Evolutionary conservation across 164 flowering plant genomes (phyloP).

Genomic region (Echeveria elegans): DNA sequence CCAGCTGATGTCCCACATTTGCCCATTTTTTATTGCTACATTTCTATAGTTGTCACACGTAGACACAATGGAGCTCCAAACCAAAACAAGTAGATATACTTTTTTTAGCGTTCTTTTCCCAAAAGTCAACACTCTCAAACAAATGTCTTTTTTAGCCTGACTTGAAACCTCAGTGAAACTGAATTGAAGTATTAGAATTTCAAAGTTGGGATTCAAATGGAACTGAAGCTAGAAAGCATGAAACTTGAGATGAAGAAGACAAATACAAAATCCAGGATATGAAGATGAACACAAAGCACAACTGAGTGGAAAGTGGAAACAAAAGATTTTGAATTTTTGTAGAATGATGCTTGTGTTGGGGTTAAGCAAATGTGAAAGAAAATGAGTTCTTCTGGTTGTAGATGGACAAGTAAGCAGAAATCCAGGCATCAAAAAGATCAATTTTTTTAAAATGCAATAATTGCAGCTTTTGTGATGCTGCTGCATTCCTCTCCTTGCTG

Average conservation of each 20-base stretch:
- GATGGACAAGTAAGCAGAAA: conserved; percentile 24
- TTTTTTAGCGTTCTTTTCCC: neutral
- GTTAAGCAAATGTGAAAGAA: too few species aligned
- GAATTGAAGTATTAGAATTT: too few species aligned
- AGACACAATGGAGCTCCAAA: neutral
- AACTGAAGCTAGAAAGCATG: neutral
- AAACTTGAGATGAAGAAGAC: neutral
- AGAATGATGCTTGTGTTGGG: neutral
- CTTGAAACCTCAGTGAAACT: too few species aligned
- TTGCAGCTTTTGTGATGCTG: neutral
- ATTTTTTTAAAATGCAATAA: conserved; percentile 19
- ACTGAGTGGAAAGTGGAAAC: neutral
- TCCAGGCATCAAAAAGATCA: conserved; percentile 35
- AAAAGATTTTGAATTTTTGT: neutral
- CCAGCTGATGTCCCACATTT: too few species aligned
- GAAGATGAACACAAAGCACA: neutral
- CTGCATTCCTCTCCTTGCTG: too few species aligned
- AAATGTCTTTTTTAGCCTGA: too few species aligned
- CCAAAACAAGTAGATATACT: neutral
- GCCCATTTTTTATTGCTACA: neutral
- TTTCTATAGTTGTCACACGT: neutral
- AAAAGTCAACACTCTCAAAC: neutral
- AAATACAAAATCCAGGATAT: too few species aligned
- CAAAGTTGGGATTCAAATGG: neutral
- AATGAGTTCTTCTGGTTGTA: neutral